phyloP scores from a whole-genome alignment of 2,329 filamentous ascomycete genomes.

The Lasiodiplodia theobromae region DNA sequence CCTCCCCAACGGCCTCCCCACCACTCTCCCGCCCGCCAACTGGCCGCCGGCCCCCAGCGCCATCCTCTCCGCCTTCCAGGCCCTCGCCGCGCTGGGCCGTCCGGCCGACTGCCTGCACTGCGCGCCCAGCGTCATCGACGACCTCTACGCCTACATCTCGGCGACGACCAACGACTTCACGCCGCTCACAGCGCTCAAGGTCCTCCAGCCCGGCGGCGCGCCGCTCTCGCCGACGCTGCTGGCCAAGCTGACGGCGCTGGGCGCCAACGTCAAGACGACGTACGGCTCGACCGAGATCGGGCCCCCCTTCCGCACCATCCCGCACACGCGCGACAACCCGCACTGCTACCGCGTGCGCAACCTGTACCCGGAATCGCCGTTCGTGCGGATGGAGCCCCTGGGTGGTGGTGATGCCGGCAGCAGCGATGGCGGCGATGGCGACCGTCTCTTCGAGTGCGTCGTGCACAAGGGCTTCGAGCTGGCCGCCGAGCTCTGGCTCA shows the following conservation, averaged over 20 bases:
- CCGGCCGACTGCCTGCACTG: slow-evolving; percentile 42
- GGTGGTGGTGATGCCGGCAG: too few relatives aligned
- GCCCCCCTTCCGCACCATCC: slow-evolving; percentile 41
- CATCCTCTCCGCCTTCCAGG: slow-evolving; percentile 34
- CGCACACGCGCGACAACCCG: slow-evolving; percentile 37
- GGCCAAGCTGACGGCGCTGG: slow-evolving; percentile 35
- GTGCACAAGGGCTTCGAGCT: slow-evolving; percentile 42
- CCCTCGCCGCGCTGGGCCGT: slow-evolving; percentile 33
- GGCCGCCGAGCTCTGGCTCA: slow-evolving; percentile 43
- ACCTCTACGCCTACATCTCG: slow-evolving; percentile 40
- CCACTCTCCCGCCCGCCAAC: slow-evolving; percentile 41
- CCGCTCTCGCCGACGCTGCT: slow-evolving; percentile 38
- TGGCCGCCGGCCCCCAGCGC: slow-evolving; percentile 40
- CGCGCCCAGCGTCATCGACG: slow-evolving; percentile 42
- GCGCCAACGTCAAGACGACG: slow-evolving; percentile 44
- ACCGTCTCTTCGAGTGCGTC: slow-evolving; percentile 40
- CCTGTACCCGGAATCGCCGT: slow-evolving; percentile 27
- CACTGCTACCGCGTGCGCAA: slow-evolving; percentile 39
- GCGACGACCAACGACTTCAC: slow-evolving; percentile 37
- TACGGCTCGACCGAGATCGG: slow-evolving; percentile 46
- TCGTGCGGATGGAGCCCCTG: slow-evolving; percentile 38
- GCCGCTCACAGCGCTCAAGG: slow-evolving; percentile 38
- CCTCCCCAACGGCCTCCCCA: slow-evolving; percentile 41
- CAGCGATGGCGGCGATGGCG: too few relatives aligned
- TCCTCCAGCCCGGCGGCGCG: slow-evolving; percentile 44